Evolutionary conservation across 441 rosid genomes (phyloP).

Genomic region (Melastoma candidum): DNA sequence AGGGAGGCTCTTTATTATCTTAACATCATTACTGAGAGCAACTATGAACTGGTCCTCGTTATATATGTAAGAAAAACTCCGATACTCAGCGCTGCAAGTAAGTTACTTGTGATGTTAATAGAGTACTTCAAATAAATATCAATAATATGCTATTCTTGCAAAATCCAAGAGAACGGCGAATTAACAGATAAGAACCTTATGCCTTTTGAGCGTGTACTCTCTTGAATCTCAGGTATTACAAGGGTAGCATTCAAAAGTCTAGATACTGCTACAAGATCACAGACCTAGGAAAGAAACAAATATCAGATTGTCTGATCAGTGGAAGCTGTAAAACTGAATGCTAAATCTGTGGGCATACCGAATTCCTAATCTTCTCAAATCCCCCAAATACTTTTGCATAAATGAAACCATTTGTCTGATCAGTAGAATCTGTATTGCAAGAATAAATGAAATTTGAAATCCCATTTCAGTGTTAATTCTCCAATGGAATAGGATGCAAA

Average conservation of each 20-base stretch:
- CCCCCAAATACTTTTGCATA: conserved; percentile 95
- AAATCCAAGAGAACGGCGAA: not conserved
- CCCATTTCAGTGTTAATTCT: not conserved
- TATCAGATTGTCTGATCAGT: conserved; percentile 30
- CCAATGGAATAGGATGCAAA: not conserved
- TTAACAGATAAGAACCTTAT: conserved; percentile 47
- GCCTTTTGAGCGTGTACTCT: conserved; percentile 80
- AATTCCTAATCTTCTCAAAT: conserved; percentile 79
- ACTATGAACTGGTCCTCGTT: conserved; percentile 93
- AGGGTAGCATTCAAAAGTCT: conserved; percentile 99
- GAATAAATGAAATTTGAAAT: not conserved
- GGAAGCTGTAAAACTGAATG: too few species aligned
- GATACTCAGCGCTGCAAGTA: conserved; percentile 61
- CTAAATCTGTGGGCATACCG: conserved; percentile 38
- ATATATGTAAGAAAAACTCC: conserved; percentile 92
- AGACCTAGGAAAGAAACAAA: conserved; percentile 84
- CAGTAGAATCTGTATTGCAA: conserved; percentile 46
- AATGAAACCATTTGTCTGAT: conserved; percentile 55
- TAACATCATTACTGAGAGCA: conserved; percentile 72
- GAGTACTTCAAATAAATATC: too few species aligned
- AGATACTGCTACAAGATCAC: conserved; percentile 99
- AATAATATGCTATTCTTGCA: not conserved
- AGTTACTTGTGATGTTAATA: too few species aligned
- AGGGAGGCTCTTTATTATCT: conserved; percentile 64
- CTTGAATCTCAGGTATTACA: conserved; percentile 98